Conservation (phyloP, 129 eudicot species). For the Chrysanthemum seticuspe region DNA sequence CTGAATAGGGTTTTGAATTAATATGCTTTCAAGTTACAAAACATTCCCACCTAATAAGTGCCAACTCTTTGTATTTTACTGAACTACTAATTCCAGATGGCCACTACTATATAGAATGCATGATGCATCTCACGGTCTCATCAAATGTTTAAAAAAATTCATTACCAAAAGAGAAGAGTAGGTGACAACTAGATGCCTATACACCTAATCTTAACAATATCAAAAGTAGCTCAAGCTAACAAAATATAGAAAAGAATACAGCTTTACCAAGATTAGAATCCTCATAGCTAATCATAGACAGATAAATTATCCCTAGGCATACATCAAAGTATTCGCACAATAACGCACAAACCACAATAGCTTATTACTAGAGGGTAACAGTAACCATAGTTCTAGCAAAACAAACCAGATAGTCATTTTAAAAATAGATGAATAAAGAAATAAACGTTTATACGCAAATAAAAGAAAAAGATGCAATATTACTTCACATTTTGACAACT, state of each 20-base stretch:
- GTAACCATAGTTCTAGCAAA: too few species aligned
- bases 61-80: too few species aligned
- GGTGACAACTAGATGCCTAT: not conserved
- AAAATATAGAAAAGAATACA: not conserved
- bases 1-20: too few species aligned
- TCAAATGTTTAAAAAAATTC: not conserved
- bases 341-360: not conserved
- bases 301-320: not conserved
- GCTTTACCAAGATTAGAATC: constrained; percentile 1
- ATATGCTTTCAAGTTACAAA: too few species aligned
- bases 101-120: too few species aligned
- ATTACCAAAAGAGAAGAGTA: not conserved
- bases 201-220: not conserved
- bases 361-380: constrained; percentile 2
- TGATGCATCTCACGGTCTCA: too few species aligned
- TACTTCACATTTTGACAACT: not conserved
- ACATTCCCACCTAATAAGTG: too few species aligned
- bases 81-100: too few species aligned
- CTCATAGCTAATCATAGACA: not conserved
- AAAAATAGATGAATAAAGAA: not conserved
- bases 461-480: not conserved
- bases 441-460: not conserved
- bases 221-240: not conserved
- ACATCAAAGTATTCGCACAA: not conserved
- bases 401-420: not conserved